Percentiles rank a stretch among this genome's conserved stretches.
Conservation (phyloP, 78 protist species). For the Chrysochromulina parva region DNA sequence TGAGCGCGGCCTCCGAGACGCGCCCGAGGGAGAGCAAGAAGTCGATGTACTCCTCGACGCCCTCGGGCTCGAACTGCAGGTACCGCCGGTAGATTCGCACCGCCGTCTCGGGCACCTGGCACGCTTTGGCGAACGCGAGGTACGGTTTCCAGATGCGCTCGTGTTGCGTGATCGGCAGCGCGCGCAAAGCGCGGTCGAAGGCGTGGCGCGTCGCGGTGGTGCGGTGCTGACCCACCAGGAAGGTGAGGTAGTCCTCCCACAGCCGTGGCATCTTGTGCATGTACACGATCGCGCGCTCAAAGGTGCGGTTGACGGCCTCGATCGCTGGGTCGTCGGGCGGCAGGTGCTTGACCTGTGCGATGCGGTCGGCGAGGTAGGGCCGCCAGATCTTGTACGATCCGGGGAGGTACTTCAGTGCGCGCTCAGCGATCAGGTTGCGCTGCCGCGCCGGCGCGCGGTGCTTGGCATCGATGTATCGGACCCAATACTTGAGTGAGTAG, state of each 20-base stretch:
- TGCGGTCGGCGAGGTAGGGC: conserved; percentile 61
- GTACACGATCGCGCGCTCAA: conserved; percentile 85
- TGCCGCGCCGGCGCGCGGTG: not conserved
- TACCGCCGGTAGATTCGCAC: conserved; percentile 70
- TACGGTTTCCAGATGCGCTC: conserved; percentile 89
- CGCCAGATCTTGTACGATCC: conserved; percentile 92
- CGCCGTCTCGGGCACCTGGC: conserved; percentile 80
- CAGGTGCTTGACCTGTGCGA: not conserved
- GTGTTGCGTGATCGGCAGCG: conserved; percentile 98
- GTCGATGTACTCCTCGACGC: conserved; percentile 89
- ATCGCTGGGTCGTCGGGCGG: not conserved
- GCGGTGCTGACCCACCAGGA: conserved; percentile 72
- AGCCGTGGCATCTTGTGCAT: conserved; percentile 98
- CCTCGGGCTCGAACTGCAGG: conserved; percentile 69
- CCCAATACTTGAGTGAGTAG: conserved; percentile 47
- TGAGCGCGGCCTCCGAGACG: conserved; percentile 67
- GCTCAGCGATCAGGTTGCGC: conserved; percentile 76
- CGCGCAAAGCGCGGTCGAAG: conserved; percentile 89
- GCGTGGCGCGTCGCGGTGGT: conserved; percentile 82
- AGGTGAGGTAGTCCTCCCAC: conserved; percentile 91
- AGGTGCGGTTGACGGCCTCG: not conserved
- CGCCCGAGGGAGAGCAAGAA: conserved; percentile 54
- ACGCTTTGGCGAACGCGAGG: conserved; percentile 28
- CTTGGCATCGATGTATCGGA: conserved; percentile 32
- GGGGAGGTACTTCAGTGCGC: conserved; percentile 83